Evolutionary conservation across 31 red algal species (phyloP).

Genomic region (Asparagopsis taxiformis): DNA sequence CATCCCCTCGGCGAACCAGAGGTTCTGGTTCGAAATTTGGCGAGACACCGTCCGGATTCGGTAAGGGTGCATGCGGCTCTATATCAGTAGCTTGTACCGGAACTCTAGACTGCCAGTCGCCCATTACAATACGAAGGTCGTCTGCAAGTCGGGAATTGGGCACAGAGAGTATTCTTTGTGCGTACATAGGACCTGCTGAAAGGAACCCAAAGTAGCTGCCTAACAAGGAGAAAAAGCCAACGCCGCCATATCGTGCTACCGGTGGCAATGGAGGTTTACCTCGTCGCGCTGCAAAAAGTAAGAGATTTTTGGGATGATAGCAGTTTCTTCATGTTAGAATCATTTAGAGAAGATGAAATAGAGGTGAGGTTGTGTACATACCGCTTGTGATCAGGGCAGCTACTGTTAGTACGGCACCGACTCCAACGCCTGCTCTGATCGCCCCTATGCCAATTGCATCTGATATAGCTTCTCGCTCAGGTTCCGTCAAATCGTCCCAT

Average conservation of each 20-base stretch:
- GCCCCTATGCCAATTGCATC: constrained; percentile 40
- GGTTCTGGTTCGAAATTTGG: neutral
- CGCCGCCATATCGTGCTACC: constrained; percentile 16
- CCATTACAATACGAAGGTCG: constrained; percentile 48
- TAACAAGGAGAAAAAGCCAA: constrained; percentile 41
- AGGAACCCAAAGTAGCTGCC: constrained; percentile 55
- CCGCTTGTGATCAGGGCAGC: constrained; percentile 22
- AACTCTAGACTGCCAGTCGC: constrained; percentile 58
- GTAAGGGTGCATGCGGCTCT: constrained; percentile 22
- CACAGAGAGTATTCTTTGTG: constrained; percentile 39
- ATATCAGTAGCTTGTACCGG: constrained; percentile 1
- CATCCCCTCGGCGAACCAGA: neutral
- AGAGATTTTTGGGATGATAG: too few relatives aligned
- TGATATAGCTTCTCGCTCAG: constrained; percentile 46
- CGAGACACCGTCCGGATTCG: constrained; percentile 28
- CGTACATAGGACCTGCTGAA: constrained; percentile 59
- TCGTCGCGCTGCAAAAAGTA: constrained; percentile 40
- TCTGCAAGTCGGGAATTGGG: constrained; percentile 61
- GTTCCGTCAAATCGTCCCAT: constrained; percentile 53
- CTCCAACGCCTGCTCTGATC: constrained; percentile 37
- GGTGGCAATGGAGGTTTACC: constrained; percentile 42
- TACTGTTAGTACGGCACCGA: constrained; percentile 33
- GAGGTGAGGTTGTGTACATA: neutral
- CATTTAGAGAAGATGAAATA: neutral
- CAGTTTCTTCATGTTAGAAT: too few relatives aligned